A percentile compares a stretch with the other conserved stretches of the same genome.
Conservation (phyloP, 2,329 filamentous ascomycete genomes). For the Fusarium foetens region DNA sequence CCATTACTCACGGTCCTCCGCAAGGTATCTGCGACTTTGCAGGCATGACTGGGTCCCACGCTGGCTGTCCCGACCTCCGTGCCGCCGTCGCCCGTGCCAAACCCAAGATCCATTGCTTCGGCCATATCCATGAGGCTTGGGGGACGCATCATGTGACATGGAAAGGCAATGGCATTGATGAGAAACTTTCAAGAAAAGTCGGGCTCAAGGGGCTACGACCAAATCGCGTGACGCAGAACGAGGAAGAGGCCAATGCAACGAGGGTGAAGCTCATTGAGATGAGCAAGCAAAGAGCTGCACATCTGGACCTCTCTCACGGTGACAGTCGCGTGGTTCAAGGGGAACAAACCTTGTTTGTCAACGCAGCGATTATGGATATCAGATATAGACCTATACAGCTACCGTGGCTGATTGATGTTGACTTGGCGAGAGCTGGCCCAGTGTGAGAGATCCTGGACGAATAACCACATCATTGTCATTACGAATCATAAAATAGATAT, state of each 20-base stretch:
- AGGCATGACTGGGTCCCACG: constrained; percentile 39
- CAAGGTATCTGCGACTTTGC: constrained; percentile 59
- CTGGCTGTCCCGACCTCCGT: constrained; percentile 59
- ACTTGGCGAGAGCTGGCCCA: constrained; percentile 47
- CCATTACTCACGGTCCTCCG: constrained; percentile 66
- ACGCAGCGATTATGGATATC: constrained; percentile 64
- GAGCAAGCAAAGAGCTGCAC: constrained; percentile 45
- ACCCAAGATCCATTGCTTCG: constrained; percentile 65
- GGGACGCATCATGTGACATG: constrained; percentile 65
- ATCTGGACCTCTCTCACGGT: constrained; percentile 53
- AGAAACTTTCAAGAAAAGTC: constrained; percentile 50
- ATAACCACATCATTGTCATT: background rate
- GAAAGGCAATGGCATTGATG: constrained; percentile 56
- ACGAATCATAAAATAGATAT: background rate
- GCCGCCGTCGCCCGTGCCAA: constrained; percentile 54
- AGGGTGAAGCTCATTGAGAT: constrained; percentile 31
- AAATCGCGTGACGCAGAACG: constrained; percentile 33
- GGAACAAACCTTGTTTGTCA: constrained; percentile 67
- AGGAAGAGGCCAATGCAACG: constrained; percentile 15
- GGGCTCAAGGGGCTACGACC: constrained; percentile 46
- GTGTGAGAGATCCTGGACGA: background rate
- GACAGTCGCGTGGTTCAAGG: constrained; percentile 49
- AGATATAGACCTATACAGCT: constrained; percentile 56
- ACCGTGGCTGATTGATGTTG: constrained; percentile 64
- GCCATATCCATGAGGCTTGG: constrained; percentile 70